Conservation (phyloP, 805 yeast genomes). For the Candida schatavii region DNA sequence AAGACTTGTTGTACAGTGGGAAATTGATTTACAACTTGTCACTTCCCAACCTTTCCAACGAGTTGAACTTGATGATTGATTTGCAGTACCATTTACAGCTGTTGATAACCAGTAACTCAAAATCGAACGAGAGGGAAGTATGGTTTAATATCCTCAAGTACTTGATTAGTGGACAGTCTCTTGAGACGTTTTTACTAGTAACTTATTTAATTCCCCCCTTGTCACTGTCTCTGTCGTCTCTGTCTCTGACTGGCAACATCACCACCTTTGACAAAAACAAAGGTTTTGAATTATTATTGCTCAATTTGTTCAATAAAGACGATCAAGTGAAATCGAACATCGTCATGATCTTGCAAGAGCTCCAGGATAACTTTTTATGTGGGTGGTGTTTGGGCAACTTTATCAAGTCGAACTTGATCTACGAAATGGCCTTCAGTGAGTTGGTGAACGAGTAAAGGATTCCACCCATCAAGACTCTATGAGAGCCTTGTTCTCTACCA, state of each 20-base stretch:
- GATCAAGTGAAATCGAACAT: slow-evolving; percentile 38
- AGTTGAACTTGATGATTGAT: slow-evolving; percentile 40
- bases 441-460: slow-evolving; percentile 15
- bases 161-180: slow-evolving; percentile 38
- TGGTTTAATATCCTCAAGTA: slow-evolving; percentile 44
- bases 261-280: slow-evolving; percentile 44
- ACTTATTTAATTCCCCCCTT: slow-evolving; percentile 43
- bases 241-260: slow-evolving; percentile 37
- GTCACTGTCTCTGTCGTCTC: slow-evolving; percentile 34
- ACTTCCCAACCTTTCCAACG: slow-evolving; percentile 37
- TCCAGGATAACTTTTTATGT: slow-evolving; percentile 41
- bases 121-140: slow-evolving; percentile 30
- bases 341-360: slow-evolving; percentile 41
- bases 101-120: slow-evolving; percentile 19
- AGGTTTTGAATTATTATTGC: slow-evolving; percentile 40
- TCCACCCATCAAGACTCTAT: too few relatives aligned
- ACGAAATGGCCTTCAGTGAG: slow-evolving; percentile 40
- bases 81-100: slow-evolving; percentile 41
- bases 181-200: slow-evolving; percentile 37
- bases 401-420: slow-evolving; percentile 34
- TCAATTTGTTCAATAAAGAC: slow-evolving; percentile 41
- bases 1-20: slow-evolving; percentile 27
- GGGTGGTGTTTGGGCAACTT: slow-evolving; percentile 43
- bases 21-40: slow-evolving; percentile 31
- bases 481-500: too few relatives aligned